These are phyloP conservation scores for Geotrichum klebahnii DNA, from an alignment of 1,139 yeast species.

Conservation along the genomic window DNA sequence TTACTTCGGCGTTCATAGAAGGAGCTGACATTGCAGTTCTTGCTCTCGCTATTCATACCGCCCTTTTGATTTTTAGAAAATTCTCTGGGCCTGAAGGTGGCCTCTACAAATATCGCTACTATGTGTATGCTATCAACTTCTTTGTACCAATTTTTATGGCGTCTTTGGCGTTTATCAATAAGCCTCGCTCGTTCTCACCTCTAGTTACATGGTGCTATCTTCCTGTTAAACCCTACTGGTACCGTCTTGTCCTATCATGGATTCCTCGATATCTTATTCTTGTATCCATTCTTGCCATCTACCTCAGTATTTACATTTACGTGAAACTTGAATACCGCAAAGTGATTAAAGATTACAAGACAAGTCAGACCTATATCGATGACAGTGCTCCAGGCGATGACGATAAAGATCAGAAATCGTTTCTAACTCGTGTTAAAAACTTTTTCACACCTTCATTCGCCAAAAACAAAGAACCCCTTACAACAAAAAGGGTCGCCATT, in stretches of 20 bases:
- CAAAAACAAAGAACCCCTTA: conserved; percentile 1
- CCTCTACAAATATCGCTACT: conserved; percentile 54
- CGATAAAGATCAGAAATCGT: neutral
- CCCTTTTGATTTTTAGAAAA: conserved; percentile 57
- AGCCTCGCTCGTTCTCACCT: conserved; percentile 31
- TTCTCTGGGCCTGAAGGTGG: conserved; percentile 65
- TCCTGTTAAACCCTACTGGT: conserved; percentile 72
- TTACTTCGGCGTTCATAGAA: conserved; percentile 76
- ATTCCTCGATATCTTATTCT: conserved; percentile 71
- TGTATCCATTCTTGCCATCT: conserved; percentile 58
- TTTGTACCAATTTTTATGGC: conserved; percentile 67
- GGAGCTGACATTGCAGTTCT: conserved; percentile 86
- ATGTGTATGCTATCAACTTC: conserved; percentile 57
- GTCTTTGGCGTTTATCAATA: conserved; percentile 61
- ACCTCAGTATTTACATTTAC: conserved; percentile 68
- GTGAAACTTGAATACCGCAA: conserved; percentile 46
- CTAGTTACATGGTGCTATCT: conserved; percentile 78
- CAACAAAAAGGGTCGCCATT: conserved; percentile 3
- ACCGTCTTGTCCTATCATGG: conserved; percentile 73
- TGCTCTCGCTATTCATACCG: conserved; percentile 79
- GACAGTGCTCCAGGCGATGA: neutral
- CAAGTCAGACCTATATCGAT: conserved; percentile 28
- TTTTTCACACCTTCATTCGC: neutral
- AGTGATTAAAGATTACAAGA: conserved; percentile 32
- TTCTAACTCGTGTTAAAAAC: neutral